phyloP scores from a whole-genome alignment of 2,329 filamentous ascomycete genomes.

The Venturiaceae sp. region DNA sequence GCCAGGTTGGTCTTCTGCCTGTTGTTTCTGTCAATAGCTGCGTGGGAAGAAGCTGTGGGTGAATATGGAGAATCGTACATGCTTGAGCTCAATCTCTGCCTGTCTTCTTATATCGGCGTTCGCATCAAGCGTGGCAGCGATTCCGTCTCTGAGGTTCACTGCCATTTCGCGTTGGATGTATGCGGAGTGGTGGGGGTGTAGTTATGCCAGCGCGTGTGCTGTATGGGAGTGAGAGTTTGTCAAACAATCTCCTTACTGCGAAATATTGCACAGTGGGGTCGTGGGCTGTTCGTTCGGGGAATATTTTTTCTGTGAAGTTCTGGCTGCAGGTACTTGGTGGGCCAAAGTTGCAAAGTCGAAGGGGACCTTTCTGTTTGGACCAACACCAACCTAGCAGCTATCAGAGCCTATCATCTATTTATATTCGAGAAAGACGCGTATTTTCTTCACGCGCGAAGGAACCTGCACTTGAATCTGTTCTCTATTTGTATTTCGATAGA shows the following conservation, averaged over 20 bases:
- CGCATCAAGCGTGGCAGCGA: constrained; percentile 64
- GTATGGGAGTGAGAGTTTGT: background rate
- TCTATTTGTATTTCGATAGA: background rate
- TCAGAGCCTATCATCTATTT: background rate
- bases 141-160: constrained; percentile 49
- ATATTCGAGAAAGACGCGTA: background rate
- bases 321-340: background rate
- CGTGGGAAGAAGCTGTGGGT: background rate
- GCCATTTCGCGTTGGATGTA: background rate
- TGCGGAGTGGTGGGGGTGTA: background rate
- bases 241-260: background rate
- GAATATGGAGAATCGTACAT: constrained; percentile 43
- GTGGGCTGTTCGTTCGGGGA: background rate
- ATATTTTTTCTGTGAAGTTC: no score
- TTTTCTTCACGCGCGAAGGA: background rate
- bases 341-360: background rate
- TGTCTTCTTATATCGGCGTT: constrained; percentile 66
- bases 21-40: constrained; percentile 2
- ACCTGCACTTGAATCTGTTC: background rate
- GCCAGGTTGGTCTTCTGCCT: constrained; percentile 85
- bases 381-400: background rate
- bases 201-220: background rate
- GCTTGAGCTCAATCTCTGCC: constrained; percentile 73
- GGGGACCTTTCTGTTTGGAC: background rate
- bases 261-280: background rate